Evolutionary conservation across 2,329 filamentous ascomycete species (phyloP).

Genomic region (Monilinia polystroma): DNA sequence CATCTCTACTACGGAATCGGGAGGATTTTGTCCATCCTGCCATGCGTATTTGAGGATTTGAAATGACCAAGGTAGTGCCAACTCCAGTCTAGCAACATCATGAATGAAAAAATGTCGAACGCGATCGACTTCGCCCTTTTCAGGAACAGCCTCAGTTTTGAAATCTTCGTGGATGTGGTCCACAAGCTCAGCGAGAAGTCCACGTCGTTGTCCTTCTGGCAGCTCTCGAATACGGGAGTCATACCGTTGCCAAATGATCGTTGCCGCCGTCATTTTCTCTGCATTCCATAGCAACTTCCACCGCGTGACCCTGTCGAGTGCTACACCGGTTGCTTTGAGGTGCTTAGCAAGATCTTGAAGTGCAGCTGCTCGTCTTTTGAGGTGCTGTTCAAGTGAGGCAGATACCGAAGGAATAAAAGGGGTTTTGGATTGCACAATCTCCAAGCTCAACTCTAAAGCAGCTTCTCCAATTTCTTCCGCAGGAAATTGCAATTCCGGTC

Average conservation of each 20-base stretch:
- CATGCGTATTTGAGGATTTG: slow-evolving; percentile 73
- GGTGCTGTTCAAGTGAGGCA: slow-evolving; percentile 77
- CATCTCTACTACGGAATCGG: slow-evolving; percentile 43
- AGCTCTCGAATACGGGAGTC: slow-evolving; percentile 64
- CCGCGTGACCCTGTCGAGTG: slow-evolving; percentile 64
- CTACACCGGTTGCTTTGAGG: slow-evolving; percentile 63
- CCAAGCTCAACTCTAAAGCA: slow-evolving; percentile 73
- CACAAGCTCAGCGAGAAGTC: slow-evolving; percentile 71
- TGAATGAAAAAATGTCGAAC: slow-evolving; percentile 86
- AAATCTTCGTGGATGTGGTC: slow-evolving; percentile 73
- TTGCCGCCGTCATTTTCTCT: slow-evolving; percentile 82
- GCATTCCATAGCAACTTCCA: slow-evolving; percentile 88
- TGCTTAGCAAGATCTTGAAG: slow-evolving; percentile 73
- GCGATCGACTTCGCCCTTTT: slow-evolving; percentile 70
- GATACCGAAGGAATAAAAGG: slow-evolving; percentile 70
- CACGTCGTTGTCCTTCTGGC: slow-evolving; percentile 61
- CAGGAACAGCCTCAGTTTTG: slow-evolving; percentile 64
- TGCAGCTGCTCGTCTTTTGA: slow-evolving; percentile 69
- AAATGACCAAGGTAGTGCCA: slow-evolving; percentile 76
- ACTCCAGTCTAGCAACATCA: slow-evolving; percentile 69
- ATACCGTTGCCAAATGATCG: slow-evolving; percentile 76
- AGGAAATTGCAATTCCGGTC: slow-evolving; percentile 64
- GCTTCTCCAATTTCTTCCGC: slow-evolving; percentile 71
- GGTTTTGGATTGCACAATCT: slow-evolving; percentile 77
- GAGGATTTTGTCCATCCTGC: slow-evolving; percentile 58